phyloP scores from a whole-genome alignment of 2,329 filamentous ascomycete species.

The Colletotrichum neosansevieriae region DNA sequence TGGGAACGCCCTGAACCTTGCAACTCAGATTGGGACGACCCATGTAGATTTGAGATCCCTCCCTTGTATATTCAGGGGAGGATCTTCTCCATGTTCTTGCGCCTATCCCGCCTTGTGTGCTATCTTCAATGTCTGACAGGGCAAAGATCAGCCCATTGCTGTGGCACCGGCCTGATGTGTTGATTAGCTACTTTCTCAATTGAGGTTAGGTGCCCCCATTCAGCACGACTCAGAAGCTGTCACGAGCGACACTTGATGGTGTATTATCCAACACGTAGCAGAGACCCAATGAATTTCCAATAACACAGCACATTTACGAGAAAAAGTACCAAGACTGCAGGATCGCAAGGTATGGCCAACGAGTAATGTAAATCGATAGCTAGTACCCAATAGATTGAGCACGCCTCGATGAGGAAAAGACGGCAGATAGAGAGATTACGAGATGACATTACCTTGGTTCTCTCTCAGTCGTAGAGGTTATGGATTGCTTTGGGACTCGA shows the following conservation, averaged over 20 bases:
- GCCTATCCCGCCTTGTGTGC: background rate
- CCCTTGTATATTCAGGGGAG: slow-evolving; percentile 8
- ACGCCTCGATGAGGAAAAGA: slow-evolving; percentile 13
- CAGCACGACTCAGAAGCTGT: slow-evolving; percentile 15
- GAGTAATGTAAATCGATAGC: slow-evolving; percentile 15
- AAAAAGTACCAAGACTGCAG: background rate
- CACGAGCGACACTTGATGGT: slow-evolving; percentile 5
- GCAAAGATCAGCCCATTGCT: background rate
- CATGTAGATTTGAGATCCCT: background rate
- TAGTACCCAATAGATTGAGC: slow-evolving; percentile 19
- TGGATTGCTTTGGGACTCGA: background rate
- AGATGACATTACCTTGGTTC: background rate
- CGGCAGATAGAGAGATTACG: background rate
- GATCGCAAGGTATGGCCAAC: background rate
- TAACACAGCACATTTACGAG: background rate
- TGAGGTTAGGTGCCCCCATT: slow-evolving; percentile 10
- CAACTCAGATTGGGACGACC: background rate
- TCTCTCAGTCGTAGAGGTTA: background rate
- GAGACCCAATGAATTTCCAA: background rate
- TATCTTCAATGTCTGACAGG: background rate
- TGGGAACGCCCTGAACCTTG: slow-evolving; percentile 1
- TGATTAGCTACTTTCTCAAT: slow-evolving; percentile 10
- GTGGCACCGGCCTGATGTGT: background rate
- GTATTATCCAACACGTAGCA: background rate
- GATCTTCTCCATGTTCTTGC: slow-evolving; percentile 5